Conservation (phyloP, 306 rosid species). For the Rosa multiflora region DNA sequence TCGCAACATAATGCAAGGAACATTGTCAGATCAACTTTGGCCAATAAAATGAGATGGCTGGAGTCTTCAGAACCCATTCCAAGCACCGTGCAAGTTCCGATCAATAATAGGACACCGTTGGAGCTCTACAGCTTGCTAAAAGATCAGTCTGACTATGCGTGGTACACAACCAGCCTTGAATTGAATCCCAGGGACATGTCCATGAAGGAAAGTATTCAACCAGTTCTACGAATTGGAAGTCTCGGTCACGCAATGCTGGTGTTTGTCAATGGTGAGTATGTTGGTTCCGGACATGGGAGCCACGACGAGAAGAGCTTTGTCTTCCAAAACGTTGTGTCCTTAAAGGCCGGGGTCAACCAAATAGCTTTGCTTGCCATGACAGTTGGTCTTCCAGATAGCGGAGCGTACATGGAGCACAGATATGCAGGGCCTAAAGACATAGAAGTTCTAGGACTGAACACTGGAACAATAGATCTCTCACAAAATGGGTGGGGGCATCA, state of each 20-base stretch:
- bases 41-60: constrained; percentile 11
- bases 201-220: background rate
- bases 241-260: constrained; percentile 20
- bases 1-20: background rate
- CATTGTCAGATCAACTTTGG: background rate
- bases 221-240: constrained; percentile 6
- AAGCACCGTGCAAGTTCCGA: constrained; percentile 4
- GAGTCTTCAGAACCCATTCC: constrained; percentile 11
- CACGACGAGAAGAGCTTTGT: too few species aligned
- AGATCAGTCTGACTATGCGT: constrained; percentile 19
- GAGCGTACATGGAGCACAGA: constrained; percentile 23
- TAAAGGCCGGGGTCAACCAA: too few species aligned
- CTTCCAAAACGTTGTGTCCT: too few species aligned
- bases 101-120: background rate
- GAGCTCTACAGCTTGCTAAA: constrained; percentile 18
- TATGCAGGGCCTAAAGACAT: constrained; percentile 11
- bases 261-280: constrained; percentile 17
- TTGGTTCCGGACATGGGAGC: constrained; percentile 19
- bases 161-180: constrained; percentile 19
- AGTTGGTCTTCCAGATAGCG: too few species aligned
- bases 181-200: constrained; percentile 10
- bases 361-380: too few species aligned
- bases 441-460: background rate
- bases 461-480: constrained; percentile 16
- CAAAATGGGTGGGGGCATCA: constrained; percentile 18